These are phyloP conservation scores for Gigaspora rosea DNA, from an alignment of 192 early-diverging fungal genomes.

Conservation along the genomic window DNA sequence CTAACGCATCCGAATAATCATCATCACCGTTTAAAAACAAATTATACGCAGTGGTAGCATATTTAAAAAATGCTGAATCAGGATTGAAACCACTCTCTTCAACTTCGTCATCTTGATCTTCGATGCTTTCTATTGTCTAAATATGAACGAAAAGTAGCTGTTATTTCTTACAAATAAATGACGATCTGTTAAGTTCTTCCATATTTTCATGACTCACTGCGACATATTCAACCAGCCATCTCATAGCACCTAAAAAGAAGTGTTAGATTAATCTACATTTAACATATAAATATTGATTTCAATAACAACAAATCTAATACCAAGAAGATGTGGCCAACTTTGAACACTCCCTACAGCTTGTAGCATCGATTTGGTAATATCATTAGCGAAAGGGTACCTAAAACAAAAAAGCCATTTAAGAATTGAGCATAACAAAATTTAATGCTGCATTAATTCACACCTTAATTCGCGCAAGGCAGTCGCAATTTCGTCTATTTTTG, in stretches of 20 bases:
- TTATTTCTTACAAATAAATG: slow-evolving; percentile 35
- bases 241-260: slow-evolving; percentile 64
- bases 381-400: slow-evolving; percentile 35
- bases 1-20: slow-evolving; percentile 62
- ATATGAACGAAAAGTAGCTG: slow-evolving; percentile 38
- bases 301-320: slow-evolving; percentile 33
- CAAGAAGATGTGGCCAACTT: slow-evolving; percentile 52
- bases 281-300: slow-evolving; percentile 32
- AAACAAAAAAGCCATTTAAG: not conserved
- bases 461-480: slow-evolving; percentile 60
- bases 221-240: slow-evolving; percentile 76
- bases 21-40: slow-evolving; percentile 67
- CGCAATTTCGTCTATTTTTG: slow-evolving; percentile 69
- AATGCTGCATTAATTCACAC: not conserved
- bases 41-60: slow-evolving; percentile 63
- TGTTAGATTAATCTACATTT: slow-evolving; percentile 55
- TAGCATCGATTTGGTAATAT: slow-evolving; percentile 73
- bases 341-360: slow-evolving; percentile 67
- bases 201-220: slow-evolving; percentile 57
- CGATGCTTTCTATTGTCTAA: slow-evolving; percentile 41
- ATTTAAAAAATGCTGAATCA: slow-evolving; percentile 75
- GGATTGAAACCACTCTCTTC: not conserved
- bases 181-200: not conserved
- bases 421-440: not conserved
- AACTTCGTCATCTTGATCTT: not conserved